These are phyloP conservation scores for Collariella sp. DNA, from an alignment of 495 filamentous ascomycete genomes.

Conservation along the genomic window DNA sequence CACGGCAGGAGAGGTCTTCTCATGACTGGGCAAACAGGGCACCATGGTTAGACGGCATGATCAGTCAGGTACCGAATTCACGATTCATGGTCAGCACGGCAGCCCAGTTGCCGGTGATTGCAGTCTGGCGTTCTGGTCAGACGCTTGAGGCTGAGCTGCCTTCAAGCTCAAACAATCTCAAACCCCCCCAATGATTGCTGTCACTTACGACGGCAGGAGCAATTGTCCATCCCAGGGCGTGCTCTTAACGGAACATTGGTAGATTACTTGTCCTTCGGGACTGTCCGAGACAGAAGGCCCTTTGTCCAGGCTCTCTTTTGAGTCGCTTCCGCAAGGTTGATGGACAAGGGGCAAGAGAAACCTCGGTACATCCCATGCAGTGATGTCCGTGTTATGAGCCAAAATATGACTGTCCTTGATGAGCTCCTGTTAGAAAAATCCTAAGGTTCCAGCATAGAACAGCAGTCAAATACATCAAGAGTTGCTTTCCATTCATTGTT, in stretches of 20 bases:
- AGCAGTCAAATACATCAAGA: no score
- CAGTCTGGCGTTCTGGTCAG: neutral
- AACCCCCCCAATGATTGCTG: slow-evolving; percentile 40
- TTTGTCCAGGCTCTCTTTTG: slow-evolving; percentile 38
- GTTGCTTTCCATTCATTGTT: no score
- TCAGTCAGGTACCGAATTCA: slow-evolving; percentile 31
- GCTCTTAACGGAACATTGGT: slow-evolving; percentile 49
- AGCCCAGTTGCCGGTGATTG: slow-evolving; percentile 2
- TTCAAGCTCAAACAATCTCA: neutral
- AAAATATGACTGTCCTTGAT: neutral
- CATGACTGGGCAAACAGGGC: slow-evolving; percentile 8
- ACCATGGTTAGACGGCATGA: slow-evolving; percentile 21
- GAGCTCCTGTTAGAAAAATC: no score
- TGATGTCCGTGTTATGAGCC: no score
- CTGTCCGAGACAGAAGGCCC: slow-evolving; percentile 57
- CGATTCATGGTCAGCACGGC: slow-evolving; percentile 14
- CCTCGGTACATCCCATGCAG: slow-evolving; percentile 36
- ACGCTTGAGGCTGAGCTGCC: no score
- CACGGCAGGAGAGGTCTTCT: slow-evolving; percentile 13
- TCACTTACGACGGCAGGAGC: slow-evolving; percentile 43
- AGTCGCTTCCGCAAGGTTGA: slow-evolving; percentile 38
- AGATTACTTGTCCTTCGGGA: slow-evolving; percentile 44
- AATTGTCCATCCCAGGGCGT: slow-evolving; percentile 39
- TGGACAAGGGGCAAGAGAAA: slow-evolving; percentile 69
- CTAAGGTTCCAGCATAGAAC: no score